Conservation (phyloP, 2,329 filamentous ascomycete genomes). For the Aureobasidium zeae region DNA sequence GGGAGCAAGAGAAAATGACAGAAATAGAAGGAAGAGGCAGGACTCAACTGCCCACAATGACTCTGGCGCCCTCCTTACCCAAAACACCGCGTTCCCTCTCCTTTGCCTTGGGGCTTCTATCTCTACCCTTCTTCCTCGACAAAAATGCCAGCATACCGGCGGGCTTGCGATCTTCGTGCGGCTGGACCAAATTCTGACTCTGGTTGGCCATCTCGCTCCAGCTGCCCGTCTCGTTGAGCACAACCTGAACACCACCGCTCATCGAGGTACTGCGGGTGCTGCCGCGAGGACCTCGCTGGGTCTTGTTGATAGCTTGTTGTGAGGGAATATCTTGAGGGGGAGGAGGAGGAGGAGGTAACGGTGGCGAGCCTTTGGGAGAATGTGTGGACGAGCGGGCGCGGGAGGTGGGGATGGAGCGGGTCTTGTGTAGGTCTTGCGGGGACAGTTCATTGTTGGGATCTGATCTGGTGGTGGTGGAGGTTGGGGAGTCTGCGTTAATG, state of each 20-base stretch:
- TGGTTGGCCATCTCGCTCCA: constrained; percentile 88
- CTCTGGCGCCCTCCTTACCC: constrained; percentile 84
- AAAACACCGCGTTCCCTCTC: constrained; percentile 70
- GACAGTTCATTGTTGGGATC: background rate
- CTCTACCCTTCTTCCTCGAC: constrained; percentile 77
- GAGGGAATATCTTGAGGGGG: constrained; percentile 23
- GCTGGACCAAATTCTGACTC: constrained; percentile 59
- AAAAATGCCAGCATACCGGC: constrained; percentile 86
- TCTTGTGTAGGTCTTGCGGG: constrained; percentile 15
- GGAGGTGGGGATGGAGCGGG: constrained; percentile 26
- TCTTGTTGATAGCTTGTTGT: constrained; percentile 20
- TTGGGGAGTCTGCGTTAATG: background rate
- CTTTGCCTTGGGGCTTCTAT: constrained; percentile 86
- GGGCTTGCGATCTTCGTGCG: constrained; percentile 47
- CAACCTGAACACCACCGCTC: constrained; percentile 80
- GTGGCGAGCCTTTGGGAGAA: constrained; percentile 41
- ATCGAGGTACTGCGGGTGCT: constrained; percentile 65
- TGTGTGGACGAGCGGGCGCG: constrained; percentile 37
- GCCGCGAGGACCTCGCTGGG: constrained; percentile 44
- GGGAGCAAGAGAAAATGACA: background rate
- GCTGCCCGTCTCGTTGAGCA: constrained; percentile 77
- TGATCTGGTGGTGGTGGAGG: background rate
- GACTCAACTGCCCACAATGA: constrained; percentile 35
- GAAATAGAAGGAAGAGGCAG: background rate
- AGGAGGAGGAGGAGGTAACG: constrained; percentile 25